These are phyloP conservation scores for Penicillium sumatraense DNA, from an alignment of 2,329 filamentous ascomycete species.

Conservation along the genomic window DNA sequence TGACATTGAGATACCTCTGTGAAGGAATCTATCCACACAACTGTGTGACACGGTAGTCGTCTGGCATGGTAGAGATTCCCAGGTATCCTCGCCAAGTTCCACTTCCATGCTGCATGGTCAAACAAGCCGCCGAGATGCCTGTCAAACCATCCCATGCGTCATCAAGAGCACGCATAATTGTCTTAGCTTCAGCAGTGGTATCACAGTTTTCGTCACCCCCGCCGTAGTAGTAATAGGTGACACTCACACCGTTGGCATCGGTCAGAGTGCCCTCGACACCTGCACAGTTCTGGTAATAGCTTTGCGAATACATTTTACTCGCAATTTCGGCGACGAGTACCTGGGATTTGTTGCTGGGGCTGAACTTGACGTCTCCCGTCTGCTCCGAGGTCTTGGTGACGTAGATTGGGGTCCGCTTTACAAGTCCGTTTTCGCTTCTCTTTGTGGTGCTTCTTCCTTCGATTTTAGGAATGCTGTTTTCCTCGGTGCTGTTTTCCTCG, in stretches of 20 bases:
- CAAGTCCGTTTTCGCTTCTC: constrained; percentile 1
- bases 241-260: constrained; percentile 1
- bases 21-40: constrained; percentile 3
- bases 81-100: constrained; percentile 11
- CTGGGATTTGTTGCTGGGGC: background rate
- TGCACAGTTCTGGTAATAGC: background rate
- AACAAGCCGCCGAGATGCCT: constrained; percentile 1
- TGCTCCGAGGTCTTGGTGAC: background rate
- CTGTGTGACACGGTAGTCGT: background rate
- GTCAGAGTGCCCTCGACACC: background rate
- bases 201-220: constrained; percentile 1
- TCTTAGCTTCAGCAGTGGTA: constrained; percentile 7
- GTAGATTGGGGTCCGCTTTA: constrained; percentile 1
- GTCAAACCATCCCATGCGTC: constrained; percentile 5
- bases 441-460: background rate
- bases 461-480: background rate
- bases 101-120: constrained; percentile 5
- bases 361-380: background rate
- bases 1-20: too few relatives aligned
- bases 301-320: background rate
- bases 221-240: constrained; percentile 5
- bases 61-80: constrained; percentile 5
- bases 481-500: too few relatives aligned
- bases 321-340: background rate
- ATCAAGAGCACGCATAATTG: constrained; percentile 1